These are phyloP conservation scores for Ichthyophthirius multifiliis DNA, from an alignment of 169 alveolate genomes.

Conservation along the genomic window DNA sequence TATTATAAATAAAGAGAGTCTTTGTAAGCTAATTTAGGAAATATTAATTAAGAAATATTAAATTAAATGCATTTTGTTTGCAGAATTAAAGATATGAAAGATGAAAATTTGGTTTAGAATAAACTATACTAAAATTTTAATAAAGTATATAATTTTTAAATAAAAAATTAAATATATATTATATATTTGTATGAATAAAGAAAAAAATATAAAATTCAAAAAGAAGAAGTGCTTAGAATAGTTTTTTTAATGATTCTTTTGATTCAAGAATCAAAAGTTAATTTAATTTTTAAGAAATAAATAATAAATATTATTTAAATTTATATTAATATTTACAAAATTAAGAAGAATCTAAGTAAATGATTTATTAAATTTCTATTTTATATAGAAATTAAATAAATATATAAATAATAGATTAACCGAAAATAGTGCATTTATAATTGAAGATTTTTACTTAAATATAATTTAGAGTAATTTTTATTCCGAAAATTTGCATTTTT, in stretches of 20 bases:
- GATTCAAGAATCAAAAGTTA: not conserved
- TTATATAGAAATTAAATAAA: not conserved
- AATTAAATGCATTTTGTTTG: too few relatives aligned
- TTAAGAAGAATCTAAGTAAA: not conserved
- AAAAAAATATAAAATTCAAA: not conserved
- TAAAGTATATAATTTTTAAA: not conserved
- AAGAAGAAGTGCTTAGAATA: not conserved
- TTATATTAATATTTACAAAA: not conserved
- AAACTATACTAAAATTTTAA: not conserved
- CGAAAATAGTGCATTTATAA: not conserved
- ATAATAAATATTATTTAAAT: not conserved
- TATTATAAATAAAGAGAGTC: too few relatives aligned
- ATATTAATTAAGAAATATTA: too few relatives aligned
- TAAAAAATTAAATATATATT: not conserved
- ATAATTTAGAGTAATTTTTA: not conserved
- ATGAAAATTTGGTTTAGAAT: not conserved
- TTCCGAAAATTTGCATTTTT: not conserved
- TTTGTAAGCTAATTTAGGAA: too few relatives aligned
- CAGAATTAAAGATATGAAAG: not conserved
- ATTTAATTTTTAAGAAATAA: not conserved
- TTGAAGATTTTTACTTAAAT: not conserved
- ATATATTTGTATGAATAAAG: not conserved
- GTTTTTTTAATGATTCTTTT: not conserved
- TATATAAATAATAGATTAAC: not conserved
- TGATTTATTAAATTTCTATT: not conserved